Conservation (phyloP, 2,329 filamentous ascomycete genomes). For the Aotearoamyces nothofagi region DNA sequence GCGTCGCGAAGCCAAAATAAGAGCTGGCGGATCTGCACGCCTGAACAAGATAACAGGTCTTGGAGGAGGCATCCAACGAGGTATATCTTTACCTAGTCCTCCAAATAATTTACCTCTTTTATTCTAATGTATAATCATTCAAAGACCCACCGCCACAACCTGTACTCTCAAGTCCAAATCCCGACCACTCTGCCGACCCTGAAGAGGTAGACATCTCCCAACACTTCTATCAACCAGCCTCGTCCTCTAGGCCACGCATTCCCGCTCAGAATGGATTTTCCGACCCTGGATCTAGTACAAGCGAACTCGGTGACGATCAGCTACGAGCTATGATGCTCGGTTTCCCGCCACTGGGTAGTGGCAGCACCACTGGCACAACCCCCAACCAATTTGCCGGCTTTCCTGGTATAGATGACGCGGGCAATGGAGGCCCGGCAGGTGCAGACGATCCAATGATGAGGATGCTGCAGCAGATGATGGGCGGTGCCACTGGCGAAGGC, state of each 20-base stretch:
- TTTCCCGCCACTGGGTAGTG: conserved; percentile 26
- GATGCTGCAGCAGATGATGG: conserved; percentile 63
- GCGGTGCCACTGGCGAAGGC: conserved; percentile 21
- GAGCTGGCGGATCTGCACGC: conserved; percentile 51
- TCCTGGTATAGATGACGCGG: conserved; percentile 16
- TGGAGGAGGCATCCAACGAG: conserved; percentile 38
- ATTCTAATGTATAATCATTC: conserved; percentile 3
- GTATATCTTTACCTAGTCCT: conserved; percentile 15
- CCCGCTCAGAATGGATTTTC: too few relatives aligned
- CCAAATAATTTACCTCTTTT: neutral
- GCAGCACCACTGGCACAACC: conserved; percentile 12
- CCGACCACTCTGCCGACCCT: conserved; percentile 38
- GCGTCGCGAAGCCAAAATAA: conserved; percentile 65
- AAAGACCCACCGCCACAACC: conserved; percentile 21
- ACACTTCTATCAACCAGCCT: conserved; percentile 43
- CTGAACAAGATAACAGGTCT: conserved; percentile 63
- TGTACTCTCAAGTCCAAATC: conserved; percentile 16
- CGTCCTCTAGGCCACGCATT: conserved; percentile 18
- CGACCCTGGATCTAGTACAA: too few relatives aligned
- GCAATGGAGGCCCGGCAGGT: conserved; percentile 13
- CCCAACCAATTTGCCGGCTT: conserved; percentile 20
- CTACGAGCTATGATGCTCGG: conserved; percentile 51
- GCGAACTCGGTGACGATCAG: conserved; percentile 38
- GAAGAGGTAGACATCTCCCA: conserved; percentile 66
- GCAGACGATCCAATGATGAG: conserved; percentile 53